Evolutionary conservation across 148 eudicot species (phyloP), one percentile per base, ranked within the genome.

Genomic region (Heliosperma pusillum): DNA sequence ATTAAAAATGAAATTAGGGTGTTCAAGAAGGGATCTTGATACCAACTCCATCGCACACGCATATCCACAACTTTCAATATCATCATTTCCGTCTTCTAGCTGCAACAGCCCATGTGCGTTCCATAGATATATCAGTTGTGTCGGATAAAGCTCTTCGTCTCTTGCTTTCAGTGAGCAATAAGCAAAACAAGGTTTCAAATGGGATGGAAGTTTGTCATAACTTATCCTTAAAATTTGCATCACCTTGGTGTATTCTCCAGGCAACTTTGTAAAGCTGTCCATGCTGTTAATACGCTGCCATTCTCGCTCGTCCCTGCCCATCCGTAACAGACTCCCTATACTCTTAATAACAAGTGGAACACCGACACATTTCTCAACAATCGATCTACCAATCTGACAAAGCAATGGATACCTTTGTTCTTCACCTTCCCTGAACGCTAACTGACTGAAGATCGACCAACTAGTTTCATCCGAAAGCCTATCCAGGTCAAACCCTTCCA

Each of bases 321-420:
- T 59, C 20, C 70, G 64, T 60, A 68, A 72, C 24, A 78, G 68
- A 59, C 61, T 61, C 42, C 80, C 86, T 5, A 84, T 57, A 5
- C 69, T 65, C 74, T 78, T 58, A 7, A 76, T 84, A 58, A 79
- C 86, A 27, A 84, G 68, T 15, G 84, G 87, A 68, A 84, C 76
- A 30, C 87, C 82, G n/a, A 45, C 73, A 60, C 86, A 86, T 25
- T 76, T 86, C 25, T 59, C 36, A n/a, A 72, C 80, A 27, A 79
- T 79, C 1, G 62, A 30, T 10, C 10, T 76, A 16, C 84, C 86
- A 12, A 79, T 74, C 22, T 15, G 3, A 12, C 59, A 75, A 4
- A 75, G 70, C 10, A 24, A 7, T 0, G 66, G 72, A 15, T 66
- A 52, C 13, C 21, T 56, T 42, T n/a, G n/a, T n/a, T n/a, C n/a